These are phyloP conservation scores for Mycena vulgaris DNA, from an alignment of 768 basidiomycete species.

Conservation along the genomic window DNA sequence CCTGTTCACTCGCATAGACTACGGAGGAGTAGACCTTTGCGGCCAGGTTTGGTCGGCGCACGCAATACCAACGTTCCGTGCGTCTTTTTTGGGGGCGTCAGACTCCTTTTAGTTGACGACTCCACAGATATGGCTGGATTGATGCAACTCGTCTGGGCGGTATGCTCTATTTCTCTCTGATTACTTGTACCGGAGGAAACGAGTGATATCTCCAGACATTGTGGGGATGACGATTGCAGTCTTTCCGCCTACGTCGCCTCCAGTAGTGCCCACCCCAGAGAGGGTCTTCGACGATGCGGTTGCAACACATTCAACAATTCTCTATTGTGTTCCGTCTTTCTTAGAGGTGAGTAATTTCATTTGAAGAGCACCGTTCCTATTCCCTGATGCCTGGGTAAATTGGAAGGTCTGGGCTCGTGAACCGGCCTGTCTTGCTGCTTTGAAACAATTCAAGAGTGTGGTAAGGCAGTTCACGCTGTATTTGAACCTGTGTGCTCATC, in stretches of 20 bases:
- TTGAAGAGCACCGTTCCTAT: too few relatives aligned
- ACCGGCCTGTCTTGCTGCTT: slow-evolving; percentile 28
- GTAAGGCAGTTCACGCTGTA: too few relatives aligned
- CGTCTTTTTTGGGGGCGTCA: too few relatives aligned
- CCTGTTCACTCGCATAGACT: slow-evolving; percentile 17
- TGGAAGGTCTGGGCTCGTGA: slow-evolving; percentile 46
- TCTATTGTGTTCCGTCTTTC: slow-evolving; percentile 44
- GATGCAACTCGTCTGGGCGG: too few relatives aligned
- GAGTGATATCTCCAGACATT: too few relatives aligned
- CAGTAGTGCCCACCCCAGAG: slow-evolving; percentile 41
- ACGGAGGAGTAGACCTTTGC: slow-evolving; percentile 39
- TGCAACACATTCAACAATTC: slow-evolving; percentile 35
- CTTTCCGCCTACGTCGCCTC: slow-evolving; percentile 33
- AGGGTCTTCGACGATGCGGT: slow-evolving; percentile 40
- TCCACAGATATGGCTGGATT: too few relatives aligned
- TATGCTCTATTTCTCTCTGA: neutral
- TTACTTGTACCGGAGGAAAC: too few relatives aligned
- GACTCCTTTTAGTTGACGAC: too few relatives aligned
- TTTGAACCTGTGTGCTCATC: too few relatives aligned
- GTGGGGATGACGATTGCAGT: slow-evolving; percentile 32
- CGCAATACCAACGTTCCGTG: slow-evolving; percentile 40
- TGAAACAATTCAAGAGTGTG: slow-evolving; percentile 40
- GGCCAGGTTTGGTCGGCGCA: slow-evolving; percentile 36
- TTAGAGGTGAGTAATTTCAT: too few relatives aligned
- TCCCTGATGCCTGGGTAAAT: too few relatives aligned